A percentile compares a stretch with the other conserved stretches of the same genome.
These are phyloP conservation scores for Microdochium trichocladiopsis DNA, from an alignment of 2,329 filamentous ascomycete species.

Conservation along the genomic window DNA sequence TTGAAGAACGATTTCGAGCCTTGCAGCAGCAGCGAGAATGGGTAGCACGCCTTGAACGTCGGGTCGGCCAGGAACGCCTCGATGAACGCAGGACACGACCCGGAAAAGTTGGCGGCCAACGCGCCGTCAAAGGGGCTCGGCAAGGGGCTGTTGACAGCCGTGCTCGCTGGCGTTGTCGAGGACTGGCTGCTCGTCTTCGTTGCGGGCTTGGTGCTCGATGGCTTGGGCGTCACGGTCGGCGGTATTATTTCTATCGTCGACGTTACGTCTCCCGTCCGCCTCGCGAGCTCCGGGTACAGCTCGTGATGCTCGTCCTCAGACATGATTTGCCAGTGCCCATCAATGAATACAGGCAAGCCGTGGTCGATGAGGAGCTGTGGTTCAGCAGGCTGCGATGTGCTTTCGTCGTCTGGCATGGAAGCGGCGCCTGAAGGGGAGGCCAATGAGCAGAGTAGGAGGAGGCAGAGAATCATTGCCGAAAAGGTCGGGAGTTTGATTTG, in stretches of 20 bases:
- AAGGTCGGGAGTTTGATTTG: not conserved
- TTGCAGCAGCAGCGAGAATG: slow-evolving; percentile 78
- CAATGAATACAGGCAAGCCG: slow-evolving; percentile 21
- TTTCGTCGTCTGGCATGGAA: slow-evolving; percentile 15
- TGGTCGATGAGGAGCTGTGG: slow-evolving; percentile 26
- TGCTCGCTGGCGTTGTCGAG: slow-evolving; percentile 13
- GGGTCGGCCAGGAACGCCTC: slow-evolving; percentile 55
- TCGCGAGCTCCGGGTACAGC: slow-evolving; percentile 5
- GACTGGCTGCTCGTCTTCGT: not conserved
- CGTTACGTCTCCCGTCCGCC: slow-evolving; percentile 6
- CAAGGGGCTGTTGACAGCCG: slow-evolving; percentile 32
- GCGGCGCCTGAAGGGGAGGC: slow-evolving; percentile 11
- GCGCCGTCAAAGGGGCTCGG: slow-evolving; percentile 63
- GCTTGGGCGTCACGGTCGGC: slow-evolving; percentile 16
- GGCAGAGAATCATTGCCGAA: not conserved
- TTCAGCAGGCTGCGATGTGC: slow-evolving; percentile 15
- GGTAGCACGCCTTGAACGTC: slow-evolving; percentile 68
- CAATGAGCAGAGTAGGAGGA: slow-evolving; percentile 16
- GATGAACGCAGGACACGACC: slow-evolving; percentile 61
- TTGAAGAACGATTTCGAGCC: slow-evolving; percentile 82
- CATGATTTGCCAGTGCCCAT: slow-evolving; percentile 28
- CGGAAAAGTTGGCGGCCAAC: slow-evolving; percentile 54
- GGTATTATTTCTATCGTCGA: slow-evolving; percentile 23
- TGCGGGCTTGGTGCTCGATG: not conserved
- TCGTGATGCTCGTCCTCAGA: slow-evolving; percentile 24